phyloP scores from a whole-genome alignment of 116 monocot species.

The Papilionanthe hybrid region DNA sequence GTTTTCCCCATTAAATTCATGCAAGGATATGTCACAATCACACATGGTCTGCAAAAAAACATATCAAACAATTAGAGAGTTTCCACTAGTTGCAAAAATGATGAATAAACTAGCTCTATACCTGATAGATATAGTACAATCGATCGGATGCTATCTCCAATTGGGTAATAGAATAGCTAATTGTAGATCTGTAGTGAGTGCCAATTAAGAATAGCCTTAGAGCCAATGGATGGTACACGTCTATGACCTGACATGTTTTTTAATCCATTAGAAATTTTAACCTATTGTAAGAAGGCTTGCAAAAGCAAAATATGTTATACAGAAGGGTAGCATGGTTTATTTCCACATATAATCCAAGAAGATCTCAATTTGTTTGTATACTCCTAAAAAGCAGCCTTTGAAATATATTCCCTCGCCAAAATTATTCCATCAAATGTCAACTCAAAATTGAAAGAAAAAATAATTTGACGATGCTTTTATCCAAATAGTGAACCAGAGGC shows the following conservation, averaged over 20 bases:
- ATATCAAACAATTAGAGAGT: slow-evolving; percentile 12
- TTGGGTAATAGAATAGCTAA: slow-evolving; percentile 70
- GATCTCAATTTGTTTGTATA: not conserved
- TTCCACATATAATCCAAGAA: not conserved
- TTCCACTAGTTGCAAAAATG: not conserved
- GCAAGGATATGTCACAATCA: slow-evolving; percentile 69
- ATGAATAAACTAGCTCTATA: slow-evolving; percentile 6
- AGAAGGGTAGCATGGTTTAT: not conserved
- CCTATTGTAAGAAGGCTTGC: not conserved
- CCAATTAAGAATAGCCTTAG: slow-evolving; percentile 92
- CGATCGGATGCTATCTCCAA: slow-evolving; percentile 83
- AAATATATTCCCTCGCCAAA: not conserved
- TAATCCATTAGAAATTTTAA: not conserved
- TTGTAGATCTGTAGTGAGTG: slow-evolving; percentile 78
- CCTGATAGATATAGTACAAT: slow-evolving; percentile 90
- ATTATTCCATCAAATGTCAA: not conserved
- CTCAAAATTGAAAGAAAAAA: not conserved
- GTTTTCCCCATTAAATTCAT: slow-evolving; percentile 20
- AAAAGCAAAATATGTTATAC: not conserved
- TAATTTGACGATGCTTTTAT: not conserved
- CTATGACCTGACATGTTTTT: slow-evolving; percentile 58
- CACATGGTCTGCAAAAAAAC: slow-evolving; percentile 44
- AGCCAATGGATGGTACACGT: slow-evolving; percentile 79
- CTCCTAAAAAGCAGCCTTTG: not conserved
- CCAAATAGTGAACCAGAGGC: not conserved